Evolutionary conservation across 257 asterid genomes (phyloP).

Genomic region (Penstemon barbatus): DNA sequence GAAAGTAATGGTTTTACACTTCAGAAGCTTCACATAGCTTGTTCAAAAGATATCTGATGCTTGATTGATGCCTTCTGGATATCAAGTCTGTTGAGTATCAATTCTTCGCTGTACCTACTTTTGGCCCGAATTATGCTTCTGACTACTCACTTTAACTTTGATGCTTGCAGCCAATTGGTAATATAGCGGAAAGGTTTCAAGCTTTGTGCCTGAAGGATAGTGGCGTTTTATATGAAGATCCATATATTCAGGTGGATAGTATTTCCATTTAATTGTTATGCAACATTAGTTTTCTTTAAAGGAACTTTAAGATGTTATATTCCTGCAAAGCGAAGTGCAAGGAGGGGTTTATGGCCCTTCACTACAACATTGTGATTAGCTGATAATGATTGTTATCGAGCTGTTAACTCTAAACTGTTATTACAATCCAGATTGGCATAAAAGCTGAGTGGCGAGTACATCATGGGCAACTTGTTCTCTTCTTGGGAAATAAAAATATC

Average conservation of each 20-base stretch:
- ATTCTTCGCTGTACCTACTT: not conserved
- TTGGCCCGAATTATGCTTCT: constrained; percentile 24
- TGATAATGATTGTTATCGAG: constrained; percentile 13
- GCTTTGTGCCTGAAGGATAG: constrained; percentile 89
- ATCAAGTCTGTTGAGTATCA: constrained; percentile 14
- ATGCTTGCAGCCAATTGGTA: constrained; percentile 78
- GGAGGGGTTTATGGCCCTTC: too few relatives aligned
- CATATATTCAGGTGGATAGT: constrained; percentile 72
- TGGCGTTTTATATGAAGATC: constrained; percentile 92
- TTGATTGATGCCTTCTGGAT: constrained; percentile 9
- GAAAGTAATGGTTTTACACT: constrained; percentile 10
- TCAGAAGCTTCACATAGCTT: constrained; percentile 1
- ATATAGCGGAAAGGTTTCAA: constrained; percentile 77
- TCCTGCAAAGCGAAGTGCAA: too few relatives aligned
- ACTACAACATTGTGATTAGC: not conserved
- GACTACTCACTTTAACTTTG: constrained; percentile 22
- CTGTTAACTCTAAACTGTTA: constrained; percentile 23
- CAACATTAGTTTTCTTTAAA: constrained; percentile 7
- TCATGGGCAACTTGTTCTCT: constrained; percentile 84
- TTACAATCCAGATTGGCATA: constrained; percentile 71
- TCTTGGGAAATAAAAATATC: constrained; percentile 87
- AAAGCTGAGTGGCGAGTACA: constrained; percentile 93
- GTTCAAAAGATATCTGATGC: constrained; percentile 1
- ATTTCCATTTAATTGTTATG: constrained; percentile 23
- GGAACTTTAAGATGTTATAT: too few relatives aligned